These are phyloP conservation scores for Xerocomus spinulosus DNA, from an alignment of 768 basidiomycete genomes.

Conservation along the genomic window DNA sequence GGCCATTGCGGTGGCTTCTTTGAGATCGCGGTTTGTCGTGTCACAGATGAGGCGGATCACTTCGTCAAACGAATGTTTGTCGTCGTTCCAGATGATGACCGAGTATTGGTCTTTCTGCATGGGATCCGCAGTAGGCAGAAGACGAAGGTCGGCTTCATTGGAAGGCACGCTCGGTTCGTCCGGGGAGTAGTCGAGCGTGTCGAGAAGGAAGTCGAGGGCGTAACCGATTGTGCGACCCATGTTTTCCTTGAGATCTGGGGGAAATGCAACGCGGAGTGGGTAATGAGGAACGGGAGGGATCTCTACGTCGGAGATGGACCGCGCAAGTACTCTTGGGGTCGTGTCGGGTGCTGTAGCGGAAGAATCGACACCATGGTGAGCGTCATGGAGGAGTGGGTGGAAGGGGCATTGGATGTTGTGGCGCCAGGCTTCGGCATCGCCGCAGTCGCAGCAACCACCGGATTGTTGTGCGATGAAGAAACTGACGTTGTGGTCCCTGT, in stretches of 20 bases:
- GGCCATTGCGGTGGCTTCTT: conserved; percentile 54
- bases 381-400: conserved; percentile 53
- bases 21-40: conserved; percentile 42
- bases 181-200: conserved; percentile 77
- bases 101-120: conserved; percentile 77
- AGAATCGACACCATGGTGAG: conserved; percentile 8
- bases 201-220: conserved; percentile 78
- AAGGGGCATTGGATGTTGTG: conserved; percentile 60
- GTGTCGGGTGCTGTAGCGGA: conserved; percentile 26
- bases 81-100: conserved; percentile 92
- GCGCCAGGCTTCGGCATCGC: conserved; percentile 87
- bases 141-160: conserved; percentile 63
- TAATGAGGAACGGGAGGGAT: conserved; percentile 59
- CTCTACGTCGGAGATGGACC: conserved; percentile 40
- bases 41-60: conserved; percentile 71
- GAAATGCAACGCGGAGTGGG: conserved; percentile 51
- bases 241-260: conserved; percentile 65
- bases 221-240: conserved; percentile 72
- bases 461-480: conserved; percentile 92
- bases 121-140: conserved; percentile 73
- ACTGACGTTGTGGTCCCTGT: conserved; percentile 83
- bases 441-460: conserved; percentile 93
- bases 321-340: conserved; percentile 41
- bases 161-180: conserved; percentile 68
- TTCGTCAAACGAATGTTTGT: conserved; percentile 92